Evolutionary conservation across 2,329 filamentous ascomycete species (phyloP), one percentile per base, ranked within the genome.

Genomic region (Exophiala spinifera): DNA sequence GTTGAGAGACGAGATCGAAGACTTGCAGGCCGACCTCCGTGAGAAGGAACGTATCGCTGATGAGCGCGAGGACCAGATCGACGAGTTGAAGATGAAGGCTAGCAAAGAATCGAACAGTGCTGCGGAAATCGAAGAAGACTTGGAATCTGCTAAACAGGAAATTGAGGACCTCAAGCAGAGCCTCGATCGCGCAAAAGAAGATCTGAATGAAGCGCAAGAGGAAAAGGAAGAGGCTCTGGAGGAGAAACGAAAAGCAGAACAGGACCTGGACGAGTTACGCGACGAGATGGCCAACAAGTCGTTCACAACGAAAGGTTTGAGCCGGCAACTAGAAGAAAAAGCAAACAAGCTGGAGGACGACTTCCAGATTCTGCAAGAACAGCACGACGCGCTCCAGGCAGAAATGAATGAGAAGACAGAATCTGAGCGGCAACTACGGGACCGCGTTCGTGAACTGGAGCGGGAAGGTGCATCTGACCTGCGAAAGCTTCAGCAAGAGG

Each of bases 231-330:
- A 79, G 40, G 77, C 82, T 3, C 69, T 77, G 15, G 78, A 84
- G 46, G 74, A 78, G 64, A 72, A 76, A 65, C 66, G 76, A 56
- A 70, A 71, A 36, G 76, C 75, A 7, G 76, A 80, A 55, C 75
- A 81, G 57, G 77, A 84, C 52, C 73, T 86, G 1, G 77, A 80
- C 46, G 76, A 81, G 52, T 76, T 91, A 20, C 86, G 88, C 58
- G 86, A 89, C 50, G 88, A 91, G 64, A 83, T 91, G 79, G 80
- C 86, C 19, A 86, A 91, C 70, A 91, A 90, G 63, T 91, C 88
- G 0, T 79, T 90, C 34, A 83, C 83, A 49, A 88, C 86, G 11
- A 90, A 88, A 66, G 87, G 86, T 1, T 76, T 89, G 7, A 88
- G 83, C 49, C 81, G 87, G 28, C 87, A 91, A 69, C 79, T 89